These are phyloP conservation scores for Cryomyces minteri DNA, from an alignment of 495 filamentous ascomycete species.

Conservation along the genomic window DNA sequence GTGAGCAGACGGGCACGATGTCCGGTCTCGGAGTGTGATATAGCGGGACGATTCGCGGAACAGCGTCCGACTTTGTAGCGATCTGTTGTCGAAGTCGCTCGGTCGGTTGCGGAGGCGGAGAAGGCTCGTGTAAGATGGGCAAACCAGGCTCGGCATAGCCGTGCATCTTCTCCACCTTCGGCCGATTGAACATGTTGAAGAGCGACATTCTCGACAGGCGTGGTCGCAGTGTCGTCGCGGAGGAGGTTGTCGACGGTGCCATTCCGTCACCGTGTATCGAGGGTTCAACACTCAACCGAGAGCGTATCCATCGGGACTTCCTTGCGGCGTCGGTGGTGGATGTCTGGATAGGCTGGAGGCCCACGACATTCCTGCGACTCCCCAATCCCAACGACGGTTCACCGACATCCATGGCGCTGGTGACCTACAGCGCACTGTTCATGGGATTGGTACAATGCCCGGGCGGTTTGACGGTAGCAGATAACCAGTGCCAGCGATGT, in stretches of 20 bases:
- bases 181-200: slow-evolving; percentile 22
- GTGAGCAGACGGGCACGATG: background rate
- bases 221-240: slow-evolving; percentile 7
- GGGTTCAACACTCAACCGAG: background rate
- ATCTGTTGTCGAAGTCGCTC: background rate
- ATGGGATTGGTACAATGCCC: too few species aligned
- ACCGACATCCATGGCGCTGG: too few species aligned
- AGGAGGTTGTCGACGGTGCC: background rate
- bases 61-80: background rate
- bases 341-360: background rate
- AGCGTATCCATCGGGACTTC: slow-evolving; percentile 5
- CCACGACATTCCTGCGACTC: too few species aligned
- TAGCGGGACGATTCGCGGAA: background rate
- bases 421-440: too few species aligned
- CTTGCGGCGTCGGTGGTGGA: background rate
- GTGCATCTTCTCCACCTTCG: slow-evolving; percentile 21
- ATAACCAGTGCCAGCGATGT: too few species aligned
- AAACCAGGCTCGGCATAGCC: slow-evolving; percentile 19
- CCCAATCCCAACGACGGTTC: too few species aligned
- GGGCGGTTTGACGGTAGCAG: too few species aligned
- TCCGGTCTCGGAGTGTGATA: background rate
- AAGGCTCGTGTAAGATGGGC: slow-evolving; percentile 5
- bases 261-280: background rate
- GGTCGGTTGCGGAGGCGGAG: slow-evolving; percentile 1
- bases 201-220: slow-evolving; percentile 21